Conservation (phyloP, 768 basidiomycete genomes). For the Pisolithus sp. region DNA sequence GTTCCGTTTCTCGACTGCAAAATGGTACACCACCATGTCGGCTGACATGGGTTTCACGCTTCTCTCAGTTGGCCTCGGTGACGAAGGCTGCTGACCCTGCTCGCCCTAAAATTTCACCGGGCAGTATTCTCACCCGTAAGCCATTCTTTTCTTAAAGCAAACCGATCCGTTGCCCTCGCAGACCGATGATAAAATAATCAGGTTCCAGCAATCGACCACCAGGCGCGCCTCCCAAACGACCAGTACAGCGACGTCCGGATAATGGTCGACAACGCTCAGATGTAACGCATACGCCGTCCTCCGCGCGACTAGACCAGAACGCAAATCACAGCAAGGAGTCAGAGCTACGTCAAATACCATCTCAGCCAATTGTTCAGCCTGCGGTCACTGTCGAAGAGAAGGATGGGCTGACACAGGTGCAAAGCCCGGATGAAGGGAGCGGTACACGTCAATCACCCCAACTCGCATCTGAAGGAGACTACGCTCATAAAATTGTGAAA, state of each 20-base stretch:
- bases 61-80: background rate
- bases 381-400: background rate
- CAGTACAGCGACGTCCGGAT: background rate
- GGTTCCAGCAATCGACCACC: background rate
- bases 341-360: background rate
- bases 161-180: background rate
- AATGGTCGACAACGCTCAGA: background rate
- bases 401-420: background rate
- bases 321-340: background rate
- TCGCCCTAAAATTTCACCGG: background rate
- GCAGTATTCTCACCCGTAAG: constrained; percentile 1
- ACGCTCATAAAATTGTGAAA: no score
- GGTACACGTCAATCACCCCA: background rate
- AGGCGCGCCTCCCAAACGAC: background rate
- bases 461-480: constrained; percentile 15
- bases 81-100: background rate
- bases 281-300: background rate
- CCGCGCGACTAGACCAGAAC: background rate
- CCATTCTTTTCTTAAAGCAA: no score
- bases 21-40: constrained; percentile 7
- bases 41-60: background rate
- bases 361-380: background rate
- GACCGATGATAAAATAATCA: background rate
- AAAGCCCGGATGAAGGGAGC: background rate
- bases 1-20: constrained; percentile 1